Conservation (phyloP, 306 rosid species). For the Citrullus colocynthis region DNA sequence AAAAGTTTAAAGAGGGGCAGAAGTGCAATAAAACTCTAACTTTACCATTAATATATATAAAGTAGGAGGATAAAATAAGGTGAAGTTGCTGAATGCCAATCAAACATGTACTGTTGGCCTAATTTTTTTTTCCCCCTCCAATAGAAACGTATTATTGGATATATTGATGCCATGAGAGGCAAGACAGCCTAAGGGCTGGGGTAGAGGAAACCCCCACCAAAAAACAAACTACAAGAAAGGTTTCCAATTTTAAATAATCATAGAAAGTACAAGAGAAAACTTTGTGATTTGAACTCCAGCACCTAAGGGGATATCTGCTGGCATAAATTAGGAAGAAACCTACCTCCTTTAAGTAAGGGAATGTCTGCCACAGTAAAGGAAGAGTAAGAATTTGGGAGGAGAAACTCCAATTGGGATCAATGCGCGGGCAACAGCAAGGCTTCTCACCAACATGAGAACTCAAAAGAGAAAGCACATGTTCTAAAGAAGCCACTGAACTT, state of each 20-base stretch:
- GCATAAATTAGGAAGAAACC: neutral
- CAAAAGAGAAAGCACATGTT: constrained; percentile 46
- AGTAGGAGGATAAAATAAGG: neutral
- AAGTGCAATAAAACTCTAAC: neutral
- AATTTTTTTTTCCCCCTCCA: neutral
- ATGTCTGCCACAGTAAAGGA: constrained; percentile 74
- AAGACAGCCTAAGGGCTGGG: neutral
- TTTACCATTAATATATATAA: neutral
- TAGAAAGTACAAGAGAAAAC: neutral
- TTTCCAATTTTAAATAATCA: neutral
- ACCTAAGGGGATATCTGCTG: neutral
- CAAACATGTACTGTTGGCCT: neutral
- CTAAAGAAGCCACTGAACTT: constrained; percentile 53
- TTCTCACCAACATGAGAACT: constrained; percentile 59
- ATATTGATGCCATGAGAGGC: neutral
- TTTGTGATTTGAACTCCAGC: neutral
- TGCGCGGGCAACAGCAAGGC: constrained; percentile 55
- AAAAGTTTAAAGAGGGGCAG: neutral
- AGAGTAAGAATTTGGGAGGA: constrained; percentile 78
- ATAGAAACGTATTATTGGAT: neutral
- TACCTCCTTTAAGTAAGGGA: constrained; percentile 76
- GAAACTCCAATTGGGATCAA: constrained; percentile 62
- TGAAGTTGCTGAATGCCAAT: neutral
- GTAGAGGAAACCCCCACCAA: neutral
- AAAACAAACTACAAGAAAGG: neutral